Base-by-base conservation (phyloP, 805 yeast genomes). In the Saturnispora sekii region DNA sequence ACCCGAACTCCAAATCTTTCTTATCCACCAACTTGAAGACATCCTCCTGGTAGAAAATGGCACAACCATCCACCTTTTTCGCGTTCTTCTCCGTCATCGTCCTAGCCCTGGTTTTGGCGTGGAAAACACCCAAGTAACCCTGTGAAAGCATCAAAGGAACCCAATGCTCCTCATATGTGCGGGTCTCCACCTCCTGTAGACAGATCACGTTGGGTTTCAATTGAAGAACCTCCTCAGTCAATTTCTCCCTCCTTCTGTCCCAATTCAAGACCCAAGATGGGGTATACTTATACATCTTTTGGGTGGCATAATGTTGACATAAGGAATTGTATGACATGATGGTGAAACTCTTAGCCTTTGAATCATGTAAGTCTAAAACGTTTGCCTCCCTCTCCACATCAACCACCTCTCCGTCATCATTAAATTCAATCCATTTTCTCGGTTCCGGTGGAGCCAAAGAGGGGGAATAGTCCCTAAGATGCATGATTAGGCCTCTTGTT, bases 181-280 rank as follows among this genome's bases (percentile, higher is more conserved):
- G 76, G 0, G 89, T 79, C 62, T 93, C 97, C 40, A 93, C 97
- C 65, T 93, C 99, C 69, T 93, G 98, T 64, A 93, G 68, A 69
- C 97, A 89, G 17, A 93, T 63, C 32, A 93, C 70, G 62, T 93
- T 97, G 21, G 89, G 74, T 45, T 76, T 72, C 51, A 69, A 73
- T 10, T 71, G 68, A 37, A 79, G 56, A 12, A 93, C 72, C 61
- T 93, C 95, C 50, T 82, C 77, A 46, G 79, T 77, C 51, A 93
- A 71, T 35, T 77, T 69, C 49, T 84, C 81, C 57, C 83, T 77
- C 64, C 99, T 82, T 64, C 81, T 88, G 10, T 84, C 84, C 97
- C 97, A 90, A 43, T 79, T 77, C 50, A 93, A 73, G 2, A 97
- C 99, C 97, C 98, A 93, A 2, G 95, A 78, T 17, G 97, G 97